Evolutionary conservation across 2,329 filamentous ascomycete genomes (phyloP), one percentile per base, ranked within the genome.

Genomic region (Calonectria crousiana): DNA sequence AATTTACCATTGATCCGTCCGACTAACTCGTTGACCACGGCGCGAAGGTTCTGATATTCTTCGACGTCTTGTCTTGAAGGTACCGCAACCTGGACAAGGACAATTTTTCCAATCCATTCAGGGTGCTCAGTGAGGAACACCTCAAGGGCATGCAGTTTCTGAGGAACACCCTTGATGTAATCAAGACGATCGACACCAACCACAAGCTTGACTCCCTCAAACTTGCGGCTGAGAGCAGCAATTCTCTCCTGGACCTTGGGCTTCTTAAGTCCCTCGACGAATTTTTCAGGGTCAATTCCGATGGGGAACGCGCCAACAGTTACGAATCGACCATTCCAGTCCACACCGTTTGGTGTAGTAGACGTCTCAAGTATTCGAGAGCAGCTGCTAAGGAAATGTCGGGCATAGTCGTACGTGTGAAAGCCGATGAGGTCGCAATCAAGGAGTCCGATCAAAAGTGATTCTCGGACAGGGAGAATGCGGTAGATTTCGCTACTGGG

Each of bases 361-460:
- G 92, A 88, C 1, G 93, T 92, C 76, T 90, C 91, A 56, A 98
- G 89, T 78, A 98, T 97, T 77, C 96, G 93, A n/a, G 95, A 96
- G 87, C 97, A 98, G 83, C 95, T 96, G 87, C 95, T 98, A 78
- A 99, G 87, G 87, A 98, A 99, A 86, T 99, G 97, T 67, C 97
- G 92, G n/a, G 96, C 96, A 82, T 99, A 99, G 86, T 98, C 96
- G 87, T 98, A 98, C 34, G 97, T 99, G 86, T 99, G 97, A 88
- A 99, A 98, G 38, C 97, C 97, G 82, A 98, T 95, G 74, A 99
- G 88, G 83, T 98, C 97, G 87, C 96, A 98, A 83, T 98, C 94
- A 41, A 99, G 89, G 49, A 98, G 92, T 71, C 97, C 96, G 64
- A 94, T 90, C 56, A 99, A 90, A 66, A 98, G 92, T 81, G 95